Evolutionary conservation across 441 rosid species (phyloP), one percentile per base, ranked within the genome.

Genomic region (Brassica hybrid): DNA sequence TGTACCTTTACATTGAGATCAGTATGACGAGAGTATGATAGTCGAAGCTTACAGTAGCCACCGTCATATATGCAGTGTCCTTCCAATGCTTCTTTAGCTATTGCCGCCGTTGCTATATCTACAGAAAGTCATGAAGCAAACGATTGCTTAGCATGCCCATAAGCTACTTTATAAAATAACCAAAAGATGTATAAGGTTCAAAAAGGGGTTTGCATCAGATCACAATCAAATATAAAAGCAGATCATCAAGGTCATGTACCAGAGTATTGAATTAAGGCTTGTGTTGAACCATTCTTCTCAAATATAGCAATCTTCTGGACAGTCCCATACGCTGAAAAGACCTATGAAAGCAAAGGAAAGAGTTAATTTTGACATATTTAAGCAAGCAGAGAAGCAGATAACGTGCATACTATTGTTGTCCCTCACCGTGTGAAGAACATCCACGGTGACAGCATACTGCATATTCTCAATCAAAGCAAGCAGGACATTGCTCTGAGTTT

Each of bases 31-130:
- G 99, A 93, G 93, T 95, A 93, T 91, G 97, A 86, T 93, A 95
- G 98, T 92, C 93, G 98, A 94, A 96, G 98, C 98, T 96, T 94
- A 96, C 99, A 96, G 85, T 92, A 96, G 93, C 98, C 99, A 90
- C 98, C 98, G 90, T 96, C 99, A 96, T 96, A 96, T 82, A 96
- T 96, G 97, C 99, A 91, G 80, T 96, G 99, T 82, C 99, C 99
- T 90, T 96, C 99, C 76, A 96, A 75, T 76, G 99, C 87, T 78
- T 91, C 97, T 82, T 96, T 96, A 52, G 97, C 97, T 63, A 90
- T 86, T 71, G 90, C 82, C 58, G 97, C 99, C 5, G 97, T 94
- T 8, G 93, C 16, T 66, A 92, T 78, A 83, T 96, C 98, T 96
- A 86, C 68, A 86, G 79, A 58, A 9, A 50, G 12, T 16, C 54